Evolutionary conservation across 441 rosid species (phyloP).

Genomic region (Erodium texanum): DNA sequence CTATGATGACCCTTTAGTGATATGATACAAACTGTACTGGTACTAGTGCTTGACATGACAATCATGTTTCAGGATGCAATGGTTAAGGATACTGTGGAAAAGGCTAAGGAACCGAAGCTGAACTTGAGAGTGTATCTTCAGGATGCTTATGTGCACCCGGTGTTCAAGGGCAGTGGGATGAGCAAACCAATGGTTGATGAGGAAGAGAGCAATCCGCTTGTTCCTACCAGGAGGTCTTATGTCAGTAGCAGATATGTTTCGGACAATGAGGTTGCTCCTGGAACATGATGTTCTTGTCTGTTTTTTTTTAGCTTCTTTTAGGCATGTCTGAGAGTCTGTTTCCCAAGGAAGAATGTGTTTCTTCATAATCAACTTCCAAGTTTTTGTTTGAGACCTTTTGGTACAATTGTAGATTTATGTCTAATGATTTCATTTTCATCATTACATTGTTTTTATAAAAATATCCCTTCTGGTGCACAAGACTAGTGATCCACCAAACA

Average conservation of each 20-base stretch:
- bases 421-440: no score
- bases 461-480: no score
- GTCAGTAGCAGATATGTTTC: constrained; percentile 1
- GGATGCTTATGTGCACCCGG: constrained; percentile 66
- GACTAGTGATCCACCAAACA: no score
- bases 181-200: constrained; percentile 31
- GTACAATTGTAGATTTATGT: no score
- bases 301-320: neutral
- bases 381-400: no score
- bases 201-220: constrained; percentile 27
- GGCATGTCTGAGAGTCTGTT: no score
- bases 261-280: neutral
- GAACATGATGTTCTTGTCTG: neutral
- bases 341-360: no score
- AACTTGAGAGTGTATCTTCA: constrained; percentile 69
- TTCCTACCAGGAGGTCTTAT: constrained; percentile 45
- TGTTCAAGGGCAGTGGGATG: constrained; percentile 40
- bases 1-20: no score
- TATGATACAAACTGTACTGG: no score
- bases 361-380: no score
- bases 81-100: constrained; percentile 89
- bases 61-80: constrained; percentile 65
- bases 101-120: constrained; percentile 59
- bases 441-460: no score
- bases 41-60: no score